Evolutionary conservation across 2,329 filamentous ascomycete species (phyloP).

Genomic region (Colletotrichum sp.): DNA sequence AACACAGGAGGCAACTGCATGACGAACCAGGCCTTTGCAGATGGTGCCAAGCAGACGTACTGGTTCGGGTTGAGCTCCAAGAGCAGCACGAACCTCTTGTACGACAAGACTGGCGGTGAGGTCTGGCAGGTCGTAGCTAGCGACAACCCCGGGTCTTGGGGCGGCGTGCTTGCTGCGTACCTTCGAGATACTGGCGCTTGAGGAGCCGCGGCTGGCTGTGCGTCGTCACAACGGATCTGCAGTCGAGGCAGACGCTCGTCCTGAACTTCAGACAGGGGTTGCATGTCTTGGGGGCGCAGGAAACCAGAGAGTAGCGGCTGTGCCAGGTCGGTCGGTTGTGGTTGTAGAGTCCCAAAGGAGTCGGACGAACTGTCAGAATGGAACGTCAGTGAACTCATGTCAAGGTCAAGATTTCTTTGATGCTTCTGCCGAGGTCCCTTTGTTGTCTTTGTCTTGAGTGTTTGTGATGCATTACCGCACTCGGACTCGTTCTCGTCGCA

Average conservation of each 20-base stretch:
- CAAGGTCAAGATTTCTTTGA: not conserved
- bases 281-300: not conserved
- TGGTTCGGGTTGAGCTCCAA: slow-evolving; percentile 34
- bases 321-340: not conserved
- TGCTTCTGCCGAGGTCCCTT: slow-evolving; percentile 1
- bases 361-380: slow-evolving; percentile 16
- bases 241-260: not conserved
- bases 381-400: not conserved
- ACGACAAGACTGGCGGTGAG: slow-evolving; percentile 26
- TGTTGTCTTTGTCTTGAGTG: not conserved
- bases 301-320: not conserved
- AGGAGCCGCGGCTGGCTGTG: not conserved
- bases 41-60: slow-evolving; percentile 26
- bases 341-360: not conserved
- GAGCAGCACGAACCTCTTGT: slow-evolving; percentile 31
- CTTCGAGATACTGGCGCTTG: slow-evolving; percentile 23
- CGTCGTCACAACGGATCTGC: not conserved
- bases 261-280: slow-evolving; percentile 1
- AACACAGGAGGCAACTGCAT: slow-evolving; percentile 29
- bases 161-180: slow-evolving; percentile 34
- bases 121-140: slow-evolving; percentile 20
- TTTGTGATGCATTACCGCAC: not conserved
- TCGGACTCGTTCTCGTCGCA: slow-evolving; percentile 20
- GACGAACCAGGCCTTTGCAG: slow-evolving; percentile 27
- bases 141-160: slow-evolving; percentile 31